A percentile compares a stretch with the other conserved stretches of the same genome.
Conservation (phyloP, 73 alveolate genomes). For the Tetrahymena thermophila region DNA sequence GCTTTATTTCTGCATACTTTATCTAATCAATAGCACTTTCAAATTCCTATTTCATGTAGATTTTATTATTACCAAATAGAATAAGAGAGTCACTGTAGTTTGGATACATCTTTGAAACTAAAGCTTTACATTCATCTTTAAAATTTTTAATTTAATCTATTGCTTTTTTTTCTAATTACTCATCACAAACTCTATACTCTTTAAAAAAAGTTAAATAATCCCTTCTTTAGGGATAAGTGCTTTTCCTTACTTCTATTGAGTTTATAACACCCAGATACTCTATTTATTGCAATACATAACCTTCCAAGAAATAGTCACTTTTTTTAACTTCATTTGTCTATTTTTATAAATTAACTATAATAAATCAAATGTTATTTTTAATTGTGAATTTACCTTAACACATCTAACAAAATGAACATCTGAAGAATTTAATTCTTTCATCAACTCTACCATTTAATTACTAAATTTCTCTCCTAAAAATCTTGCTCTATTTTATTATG, state of each 20-base stretch:
- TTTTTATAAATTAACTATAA: neutral
- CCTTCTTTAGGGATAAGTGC: constrained; percentile 16
- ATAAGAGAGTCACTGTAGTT: neutral
- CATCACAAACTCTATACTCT: neutral
- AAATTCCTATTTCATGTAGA: constrained; percentile 13
- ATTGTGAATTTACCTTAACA: neutral
- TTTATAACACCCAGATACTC: constrained; percentile 14
- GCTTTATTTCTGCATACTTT: neutral
- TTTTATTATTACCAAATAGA: constrained; percentile 12
- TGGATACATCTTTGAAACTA: neutral
- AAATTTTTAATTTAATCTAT: neutral
- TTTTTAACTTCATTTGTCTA: constrained; percentile 5
- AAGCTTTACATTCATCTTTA: constrained; percentile 1
- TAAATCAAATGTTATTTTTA: neutral
- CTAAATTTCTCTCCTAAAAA: constrained; percentile 12
- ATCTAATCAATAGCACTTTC: neutral
- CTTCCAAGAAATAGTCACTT: neutral
- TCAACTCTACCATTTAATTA: constrained; percentile 5
- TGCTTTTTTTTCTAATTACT: neutral
- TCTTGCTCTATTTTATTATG: neutral
- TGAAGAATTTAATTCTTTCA: neutral
- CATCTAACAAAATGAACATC: constrained; percentile 31
- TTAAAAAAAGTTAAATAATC: constrained; percentile 4
- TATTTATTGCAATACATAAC: neutral
- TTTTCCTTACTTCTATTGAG: constrained; percentile 8